Conservation (phyloP, 352 stramenopile species). For the Pythium sukuiense region DNA sequence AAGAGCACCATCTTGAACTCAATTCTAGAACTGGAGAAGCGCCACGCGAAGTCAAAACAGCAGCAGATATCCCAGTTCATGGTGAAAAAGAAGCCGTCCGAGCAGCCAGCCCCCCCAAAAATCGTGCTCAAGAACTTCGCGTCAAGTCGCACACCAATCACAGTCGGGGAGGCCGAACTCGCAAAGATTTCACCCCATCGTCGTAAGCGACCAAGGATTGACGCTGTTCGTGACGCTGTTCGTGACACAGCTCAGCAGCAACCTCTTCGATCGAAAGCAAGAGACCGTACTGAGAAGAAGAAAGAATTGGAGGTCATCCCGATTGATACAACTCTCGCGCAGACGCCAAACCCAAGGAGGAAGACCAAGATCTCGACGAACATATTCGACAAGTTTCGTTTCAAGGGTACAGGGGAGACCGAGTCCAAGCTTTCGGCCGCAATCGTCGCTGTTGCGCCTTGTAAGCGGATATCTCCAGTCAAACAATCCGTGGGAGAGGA, state of each 20-base stretch:
- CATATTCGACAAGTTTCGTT: conserved; percentile 23
- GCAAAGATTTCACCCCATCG: neutral
- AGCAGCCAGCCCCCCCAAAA: neutral
- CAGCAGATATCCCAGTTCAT: conserved; percentile 22
- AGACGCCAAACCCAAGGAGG: neutral
- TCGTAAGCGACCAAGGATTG: neutral
- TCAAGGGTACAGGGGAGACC: conserved; percentile 5
- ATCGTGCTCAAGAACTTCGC: neutral
- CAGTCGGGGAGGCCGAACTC: neutral
- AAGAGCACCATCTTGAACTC: conserved; percentile 19
- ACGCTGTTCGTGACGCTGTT: neutral
- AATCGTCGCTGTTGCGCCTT: no score
- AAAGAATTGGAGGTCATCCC: neutral
- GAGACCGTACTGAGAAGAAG: no score
- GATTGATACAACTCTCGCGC: neutral
- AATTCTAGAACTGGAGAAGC: conserved; percentile 16
- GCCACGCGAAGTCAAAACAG: conserved; percentile 20
- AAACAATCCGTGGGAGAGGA: neutral
- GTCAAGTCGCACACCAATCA: neutral
- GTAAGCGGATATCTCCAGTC: neutral
- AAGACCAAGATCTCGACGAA: neutral
- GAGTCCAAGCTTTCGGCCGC: neutral
- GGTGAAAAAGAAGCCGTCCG: conserved; percentile 12
- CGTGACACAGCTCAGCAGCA: neutral
- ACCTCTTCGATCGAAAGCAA: neutral